Evolutionary conservation across 176 grass and related monocot genomes (phyloP), one percentile per base, ranked within the genome.

Genomic region (Olyra latifolia): DNA sequence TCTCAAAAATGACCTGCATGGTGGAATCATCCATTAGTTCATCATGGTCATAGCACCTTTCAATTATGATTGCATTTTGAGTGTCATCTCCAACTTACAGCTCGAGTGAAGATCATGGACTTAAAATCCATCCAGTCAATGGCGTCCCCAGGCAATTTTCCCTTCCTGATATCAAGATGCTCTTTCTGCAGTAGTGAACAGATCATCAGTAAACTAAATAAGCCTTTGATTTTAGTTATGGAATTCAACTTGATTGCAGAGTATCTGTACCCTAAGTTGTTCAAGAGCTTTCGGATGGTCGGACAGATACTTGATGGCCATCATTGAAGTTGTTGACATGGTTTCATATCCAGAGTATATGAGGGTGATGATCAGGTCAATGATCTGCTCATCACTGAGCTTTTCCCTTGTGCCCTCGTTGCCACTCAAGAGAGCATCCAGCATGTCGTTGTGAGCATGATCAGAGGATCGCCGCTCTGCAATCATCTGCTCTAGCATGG

Each of bases 311-410:
- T 98, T 98, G 5, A 98, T 84, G 1, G 90, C 96, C 96, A 98
- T 98, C 96, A 98, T 98, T 8, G 92, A 87, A 55, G 92, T 98
- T 4, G 96, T 98, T 0, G 96, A 98, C 64, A 98, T 91, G 0
- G 96, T 98, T 45, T 98, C 96, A 28, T 98, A 98, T 16, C 96
- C 96, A 44, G 96, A 98, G 84, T 98, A 98, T 82, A 98, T 83
- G 11, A 98, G 81, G 32, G 96, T 88, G 67, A 98, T 91, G 82
- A 98, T 87, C 73, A 95, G 62, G 69, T 98, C 96, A 44, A 98
- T 93, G 58, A 98, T 93, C 84, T 95, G 92, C 42, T 98, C 88
- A 66, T 98, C 90, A 19, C 30, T 88, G 20, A 95, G 88, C 77
- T 93, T 92, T 8, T 78, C 66, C 56, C 90, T 95, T 32, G 80